These are phyloP conservation scores for Penicillium sp. DNA, from an alignment of 2,329 filamentous ascomycete genomes.

Conservation along the genomic window DNA sequence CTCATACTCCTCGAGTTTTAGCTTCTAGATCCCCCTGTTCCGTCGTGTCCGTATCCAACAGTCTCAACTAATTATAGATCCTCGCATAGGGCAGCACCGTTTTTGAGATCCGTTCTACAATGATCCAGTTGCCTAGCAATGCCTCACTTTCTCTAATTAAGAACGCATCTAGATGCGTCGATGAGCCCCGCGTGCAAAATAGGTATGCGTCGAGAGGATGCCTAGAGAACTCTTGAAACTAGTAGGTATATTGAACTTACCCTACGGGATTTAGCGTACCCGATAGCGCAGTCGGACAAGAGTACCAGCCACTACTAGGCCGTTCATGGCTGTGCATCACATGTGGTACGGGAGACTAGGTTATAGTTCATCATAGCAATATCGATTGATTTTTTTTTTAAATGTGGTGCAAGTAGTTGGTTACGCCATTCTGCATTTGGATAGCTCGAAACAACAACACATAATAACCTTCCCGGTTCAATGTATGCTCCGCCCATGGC, in stretches of 20 bases:
- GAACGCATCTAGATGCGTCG: background rate
- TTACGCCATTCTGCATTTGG: background rate
- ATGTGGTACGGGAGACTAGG: background rate
- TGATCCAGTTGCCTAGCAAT: background rate
- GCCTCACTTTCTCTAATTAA: background rate
- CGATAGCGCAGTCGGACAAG: background rate
- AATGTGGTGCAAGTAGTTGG: background rate
- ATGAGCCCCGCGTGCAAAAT: background rate
- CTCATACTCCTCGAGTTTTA: background rate
- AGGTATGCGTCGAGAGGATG: background rate
- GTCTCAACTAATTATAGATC: background rate
- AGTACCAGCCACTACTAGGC: background rate
- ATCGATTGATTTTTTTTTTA: background rate
- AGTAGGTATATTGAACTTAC: background rate
- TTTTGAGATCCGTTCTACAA: background rate
- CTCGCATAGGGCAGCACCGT: background rate
- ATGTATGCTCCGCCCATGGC: too few relatives aligned
- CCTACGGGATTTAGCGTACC: slow-evolving; percentile 2
- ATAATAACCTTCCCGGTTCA: too few relatives aligned
- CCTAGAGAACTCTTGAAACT: slow-evolving; percentile 1
- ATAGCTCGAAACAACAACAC: background rate
- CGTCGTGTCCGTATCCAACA: background rate
- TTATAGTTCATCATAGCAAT: background rate
- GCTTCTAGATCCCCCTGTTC: background rate
- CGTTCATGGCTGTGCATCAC: background rate